phyloP scores from a whole-genome alignment of 495 filamentous ascomycete species.

The Choiromyces venosus region DNA sequence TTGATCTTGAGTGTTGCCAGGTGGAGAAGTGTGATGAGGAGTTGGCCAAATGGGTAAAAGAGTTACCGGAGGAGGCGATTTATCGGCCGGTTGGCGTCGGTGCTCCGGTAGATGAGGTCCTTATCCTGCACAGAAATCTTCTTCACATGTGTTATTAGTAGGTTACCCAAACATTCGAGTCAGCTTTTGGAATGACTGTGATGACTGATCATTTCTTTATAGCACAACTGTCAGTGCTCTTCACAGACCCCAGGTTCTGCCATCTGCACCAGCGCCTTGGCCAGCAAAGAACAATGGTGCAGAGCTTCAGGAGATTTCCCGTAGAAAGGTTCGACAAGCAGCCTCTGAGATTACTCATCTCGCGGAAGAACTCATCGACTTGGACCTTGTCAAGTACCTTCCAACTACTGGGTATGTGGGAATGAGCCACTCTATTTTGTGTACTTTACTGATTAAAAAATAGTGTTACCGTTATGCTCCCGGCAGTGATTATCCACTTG shows the following conservation, averaged over 20 bases:
- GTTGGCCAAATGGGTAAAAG: slow-evolving; percentile 64
- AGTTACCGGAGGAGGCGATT: slow-evolving; percentile 54
- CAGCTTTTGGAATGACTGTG: neutral
- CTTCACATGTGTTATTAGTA: slow-evolving; percentile 76
- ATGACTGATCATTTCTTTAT: slow-evolving; percentile 20
- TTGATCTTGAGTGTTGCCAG: slow-evolving; percentile 61
- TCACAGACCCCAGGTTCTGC: slow-evolving; percentile 80
- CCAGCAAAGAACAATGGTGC: slow-evolving; percentile 50
- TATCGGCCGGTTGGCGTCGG: slow-evolving; percentile 17
- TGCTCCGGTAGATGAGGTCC: slow-evolving; percentile 46
- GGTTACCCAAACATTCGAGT: slow-evolving; percentile 9
- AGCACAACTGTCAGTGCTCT: slow-evolving; percentile 77
- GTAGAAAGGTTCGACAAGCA: slow-evolving; percentile 69
- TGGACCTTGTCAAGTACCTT: slow-evolving; percentile 67
- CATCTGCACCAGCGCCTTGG: slow-evolving; percentile 57
- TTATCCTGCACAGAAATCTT: slow-evolving; percentile 70
- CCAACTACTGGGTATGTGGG: slow-evolving; percentile 62
- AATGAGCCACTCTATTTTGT: neutral
- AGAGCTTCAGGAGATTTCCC: slow-evolving; percentile 69
- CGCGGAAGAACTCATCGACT: slow-evolving; percentile 62
- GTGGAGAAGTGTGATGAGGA: slow-evolving; percentile 68
- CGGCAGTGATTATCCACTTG: slow-evolving; percentile 85
- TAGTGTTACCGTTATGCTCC: slow-evolving; percentile 73
- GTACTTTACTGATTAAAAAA: slow-evolving; percentile 16
- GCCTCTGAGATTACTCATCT: slow-evolving; percentile 76